phyloP scores from a whole-genome alignment of 331 rosid genomes.

The Telfairia occidentalis region DNA sequence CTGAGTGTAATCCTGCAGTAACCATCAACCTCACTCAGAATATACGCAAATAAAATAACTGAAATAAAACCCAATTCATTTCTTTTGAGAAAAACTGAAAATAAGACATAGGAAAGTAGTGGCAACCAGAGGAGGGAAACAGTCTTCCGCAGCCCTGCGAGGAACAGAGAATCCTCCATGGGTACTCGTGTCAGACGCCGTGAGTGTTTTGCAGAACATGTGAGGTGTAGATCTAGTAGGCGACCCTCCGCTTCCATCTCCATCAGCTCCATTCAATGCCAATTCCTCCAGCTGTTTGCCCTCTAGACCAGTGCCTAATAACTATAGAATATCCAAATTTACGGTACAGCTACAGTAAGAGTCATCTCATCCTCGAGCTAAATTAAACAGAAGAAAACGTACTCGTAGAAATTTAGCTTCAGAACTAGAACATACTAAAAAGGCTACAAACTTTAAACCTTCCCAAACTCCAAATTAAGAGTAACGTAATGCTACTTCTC shows the following conservation, averaged over 20 bases:
- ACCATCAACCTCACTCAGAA: constrained; percentile 4
- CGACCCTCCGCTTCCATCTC: constrained; percentile 54
- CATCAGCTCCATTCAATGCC: constrained; percentile 50
- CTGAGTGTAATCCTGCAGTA: constrained; percentile 72
- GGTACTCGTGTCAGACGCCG: constrained; percentile 94
- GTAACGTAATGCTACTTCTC: neutral
- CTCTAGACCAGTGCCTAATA: constrained; percentile 40
- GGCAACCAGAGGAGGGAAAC: constrained; percentile 86
- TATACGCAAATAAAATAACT: constrained; percentile 1
- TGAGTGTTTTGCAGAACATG: constrained; percentile 96
- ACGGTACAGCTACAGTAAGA: constrained; percentile 1
- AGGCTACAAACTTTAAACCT: constrained; percentile 14
- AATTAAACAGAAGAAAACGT: constrained; percentile 1
- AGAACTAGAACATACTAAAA: constrained; percentile 15
- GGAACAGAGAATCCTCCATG: constrained; percentile 98
- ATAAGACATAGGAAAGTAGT: neutral
- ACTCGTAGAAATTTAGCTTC: constrained; percentile 18
- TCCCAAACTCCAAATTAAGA: constrained; percentile 3
- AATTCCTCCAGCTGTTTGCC: constrained; percentile 56
- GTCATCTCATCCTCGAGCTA: constrained; percentile 8
- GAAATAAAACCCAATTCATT: constrained; percentile 14
- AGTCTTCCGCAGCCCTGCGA: constrained; percentile 96
- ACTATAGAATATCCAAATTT: constrained; percentile 31
- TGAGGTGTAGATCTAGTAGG: constrained; percentile 83
- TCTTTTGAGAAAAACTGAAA: neutral